A percentile compares a stretch with the other conserved stretches of the same genome.
Conservation (phyloP, 164 flowering plant species). For the Platanus orientalis region DNA sequence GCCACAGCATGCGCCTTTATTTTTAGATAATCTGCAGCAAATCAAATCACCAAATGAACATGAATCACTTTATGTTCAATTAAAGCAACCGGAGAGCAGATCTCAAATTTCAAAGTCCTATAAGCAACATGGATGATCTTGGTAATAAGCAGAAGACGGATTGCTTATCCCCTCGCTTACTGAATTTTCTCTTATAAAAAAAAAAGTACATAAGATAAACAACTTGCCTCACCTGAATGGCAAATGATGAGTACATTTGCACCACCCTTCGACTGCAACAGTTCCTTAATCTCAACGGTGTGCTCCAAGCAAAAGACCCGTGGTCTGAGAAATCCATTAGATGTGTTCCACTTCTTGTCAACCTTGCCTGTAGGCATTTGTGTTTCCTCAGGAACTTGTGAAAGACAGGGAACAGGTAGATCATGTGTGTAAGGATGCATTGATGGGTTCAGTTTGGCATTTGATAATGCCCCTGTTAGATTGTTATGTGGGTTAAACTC, state of each 20-base stretch:
- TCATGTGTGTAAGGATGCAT: conserved; percentile 16
- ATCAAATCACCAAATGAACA: conserved; percentile 10
- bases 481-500: background rate
- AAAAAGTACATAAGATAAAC: background rate
- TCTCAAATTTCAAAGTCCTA: background rate
- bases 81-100: background rate
- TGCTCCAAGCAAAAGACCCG: conserved; percentile 93
- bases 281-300: conserved; percentile 60
- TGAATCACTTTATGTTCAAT: conserved; percentile 3
- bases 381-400: conserved; percentile 14
- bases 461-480: background rate
- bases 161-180: too few relatives aligned
- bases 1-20: conserved; percentile 61
- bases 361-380: conserved; percentile 14
- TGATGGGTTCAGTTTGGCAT: conserved; percentile 8
- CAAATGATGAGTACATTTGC: conserved; percentile 77
- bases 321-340: conserved; percentile 54
- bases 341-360: conserved; percentile 38
- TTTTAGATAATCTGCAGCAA: conserved; percentile 68
- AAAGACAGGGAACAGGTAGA: conserved; percentile 8
- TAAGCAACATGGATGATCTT: too few relatives aligned
- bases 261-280: conserved; percentile 75
- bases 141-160: background rate
- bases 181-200: background rate
- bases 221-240: conserved; percentile 68